Base-by-base conservation (phyloP, 768 basidiomycete species). In the Trametes cinnabarina region DNA sequence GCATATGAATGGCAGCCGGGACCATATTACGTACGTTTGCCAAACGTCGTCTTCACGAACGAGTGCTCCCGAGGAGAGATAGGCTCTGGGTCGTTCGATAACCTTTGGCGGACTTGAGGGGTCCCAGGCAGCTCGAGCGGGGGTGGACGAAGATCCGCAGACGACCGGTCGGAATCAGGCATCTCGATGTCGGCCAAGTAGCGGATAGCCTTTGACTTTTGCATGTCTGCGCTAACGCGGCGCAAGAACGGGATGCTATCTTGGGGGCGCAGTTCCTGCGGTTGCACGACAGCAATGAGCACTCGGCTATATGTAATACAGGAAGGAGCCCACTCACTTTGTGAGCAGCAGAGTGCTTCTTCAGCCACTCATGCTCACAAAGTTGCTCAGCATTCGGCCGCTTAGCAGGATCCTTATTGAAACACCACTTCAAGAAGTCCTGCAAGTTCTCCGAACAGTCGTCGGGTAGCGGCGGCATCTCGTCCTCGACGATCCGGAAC, bases 401-500 rank as follows among this genome's bases (percentile, higher is more conserved):
- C 64, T 79, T 76, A 20, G 72, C 67, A 15, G 96, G 93, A 63
- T 96, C 85, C 73, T 98, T 98, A 69, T 88, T 74, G 74, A 99
- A 97, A 71, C 96, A 99, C 63, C 81, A 79, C n/a, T 71, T 78
- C 19, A 99, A 74, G 72, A 98, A 98, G 69, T 92, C 85, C 55
- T 78, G 73, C 15, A 98, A 78, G 20, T 84, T 78, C n/a, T 80
- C 79, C 3, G 94, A 94, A 63, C 86, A 87, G 11, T 78, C 83
- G 15, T 87, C 84, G 0, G 96, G 96, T 41, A 97, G 72, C 3
- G 92, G 92, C 26, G 96, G 95, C 77, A 83, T 86, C 8, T 83
- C 83, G 66, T 97, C 94, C 66, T 97, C 95, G 25, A 99, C 96
- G 68, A 99, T 98, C 25, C 88, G 88, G 77, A 94, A 99, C 90